These are phyloP conservation scores for Iris pallida DNA, from an alignment of 116 monocot genomes.

Conservation along the genomic window DNA sequence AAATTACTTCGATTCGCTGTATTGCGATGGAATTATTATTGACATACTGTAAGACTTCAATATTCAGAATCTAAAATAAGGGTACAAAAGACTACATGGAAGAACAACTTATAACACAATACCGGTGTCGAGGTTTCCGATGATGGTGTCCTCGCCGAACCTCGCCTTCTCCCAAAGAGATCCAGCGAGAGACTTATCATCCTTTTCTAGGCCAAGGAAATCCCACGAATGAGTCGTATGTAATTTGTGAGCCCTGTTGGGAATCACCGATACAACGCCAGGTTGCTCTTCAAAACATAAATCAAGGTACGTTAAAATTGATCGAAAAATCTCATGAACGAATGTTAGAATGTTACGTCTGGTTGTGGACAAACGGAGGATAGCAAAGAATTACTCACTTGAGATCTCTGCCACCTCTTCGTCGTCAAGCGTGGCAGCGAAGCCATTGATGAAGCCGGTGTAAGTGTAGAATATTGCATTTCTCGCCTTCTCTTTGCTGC, in stretches of 20 bases:
- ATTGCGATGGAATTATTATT: too few species aligned
- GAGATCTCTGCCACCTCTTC: conserved; percentile 32
- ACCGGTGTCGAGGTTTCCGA: conserved; percentile 73
- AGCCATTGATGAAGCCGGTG: conserved; percentile 62
- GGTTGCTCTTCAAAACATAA: conserved; percentile 37
- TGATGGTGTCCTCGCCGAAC: conserved; percentile 70
- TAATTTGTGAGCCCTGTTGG: conserved; percentile 32
- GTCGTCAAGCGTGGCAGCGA: conserved; percentile 47
- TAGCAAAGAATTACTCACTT: too few species aligned
- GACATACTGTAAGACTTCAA: too few species aligned
- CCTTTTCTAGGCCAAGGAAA: conserved; percentile 52
- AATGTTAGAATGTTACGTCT: too few species aligned
- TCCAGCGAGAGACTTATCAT: conserved; percentile 18
- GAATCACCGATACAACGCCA: conserved; percentile 63
- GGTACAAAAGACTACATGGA: too few species aligned
- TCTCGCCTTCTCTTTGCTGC: conserved; percentile 45
- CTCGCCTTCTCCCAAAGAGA: conserved; percentile 60
- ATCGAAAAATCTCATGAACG: too few species aligned
- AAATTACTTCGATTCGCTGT: too few species aligned
- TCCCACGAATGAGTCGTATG: conserved; percentile 83
- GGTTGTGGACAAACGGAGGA: too few species aligned
- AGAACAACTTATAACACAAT: not conserved
- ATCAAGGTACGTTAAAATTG: too few species aligned
- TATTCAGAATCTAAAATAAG: too few species aligned
- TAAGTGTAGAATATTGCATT: conserved; percentile 65